These are phyloP conservation scores for Byssoonygena ceratinophila DNA, from an alignment of 2,329 filamentous ascomycete genomes.

Conservation along the genomic window DNA sequence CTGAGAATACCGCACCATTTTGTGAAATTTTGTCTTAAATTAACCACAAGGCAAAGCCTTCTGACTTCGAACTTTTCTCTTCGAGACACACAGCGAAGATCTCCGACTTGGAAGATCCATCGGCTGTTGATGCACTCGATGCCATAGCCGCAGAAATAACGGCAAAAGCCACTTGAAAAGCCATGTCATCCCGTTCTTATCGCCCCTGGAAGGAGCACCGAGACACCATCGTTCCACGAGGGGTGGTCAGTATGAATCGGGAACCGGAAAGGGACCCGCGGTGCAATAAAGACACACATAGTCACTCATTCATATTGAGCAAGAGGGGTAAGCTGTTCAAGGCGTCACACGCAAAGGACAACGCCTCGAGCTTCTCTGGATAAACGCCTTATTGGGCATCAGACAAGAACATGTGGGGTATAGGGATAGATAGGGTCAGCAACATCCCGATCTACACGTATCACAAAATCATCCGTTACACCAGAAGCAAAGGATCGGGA, in stretches of 20 bases:
- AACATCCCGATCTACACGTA: not conserved
- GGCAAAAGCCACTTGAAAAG: not conserved
- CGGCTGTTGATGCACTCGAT: not conserved
- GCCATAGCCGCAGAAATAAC: not conserved
- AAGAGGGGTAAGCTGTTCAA: not conserved
- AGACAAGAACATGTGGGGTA: conserved; percentile 4
- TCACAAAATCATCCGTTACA: conserved; percentile 1
- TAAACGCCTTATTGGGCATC: not conserved
- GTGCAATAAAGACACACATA: not conserved
- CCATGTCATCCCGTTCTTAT: not conserved
- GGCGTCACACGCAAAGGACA: conserved; percentile 4
- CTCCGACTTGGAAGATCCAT: not conserved
- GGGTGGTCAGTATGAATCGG: conserved; percentile 1
- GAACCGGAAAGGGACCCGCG: conserved; percentile 3
- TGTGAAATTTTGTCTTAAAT: too few relatives aligned
- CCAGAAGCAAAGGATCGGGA: not conserved
- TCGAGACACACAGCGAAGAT: not conserved
- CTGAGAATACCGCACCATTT: too few relatives aligned
- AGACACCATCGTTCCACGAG: not conserved
- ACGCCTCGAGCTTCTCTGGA: conserved; percentile 4
- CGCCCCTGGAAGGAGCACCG: not conserved
- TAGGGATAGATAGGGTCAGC: not conserved
- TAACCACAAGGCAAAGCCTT: too few relatives aligned
- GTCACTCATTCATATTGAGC: not conserved
- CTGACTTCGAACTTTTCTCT: too few relatives aligned